phyloP scores from a whole-genome alignment of 2,329 filamentous ascomycete species.

The Ceratocystis destructans region DNA sequence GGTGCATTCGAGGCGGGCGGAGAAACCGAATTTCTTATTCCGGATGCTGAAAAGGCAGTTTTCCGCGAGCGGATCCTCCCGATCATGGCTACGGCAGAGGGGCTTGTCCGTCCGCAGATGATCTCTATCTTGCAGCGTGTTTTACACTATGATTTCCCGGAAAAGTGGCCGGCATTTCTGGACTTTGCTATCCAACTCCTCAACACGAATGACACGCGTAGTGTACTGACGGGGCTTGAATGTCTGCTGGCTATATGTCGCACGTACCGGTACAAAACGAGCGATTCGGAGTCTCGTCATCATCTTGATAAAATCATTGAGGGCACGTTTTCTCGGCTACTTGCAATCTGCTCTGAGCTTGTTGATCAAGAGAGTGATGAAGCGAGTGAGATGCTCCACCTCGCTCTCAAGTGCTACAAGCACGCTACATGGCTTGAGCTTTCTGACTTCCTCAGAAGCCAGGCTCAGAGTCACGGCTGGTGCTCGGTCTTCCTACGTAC shows the following conservation, averaged over 20 bases:
- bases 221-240: constrained; percentile 85
- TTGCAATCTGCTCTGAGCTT: constrained; percentile 75
- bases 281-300: constrained; percentile 58
- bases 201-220: constrained; percentile 69
- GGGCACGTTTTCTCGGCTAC: constrained; percentile 73
- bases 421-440: constrained; percentile 96
- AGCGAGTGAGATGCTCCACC: constrained; percentile 90
- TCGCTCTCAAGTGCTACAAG: constrained; percentile 93
- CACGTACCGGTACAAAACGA: constrained; percentile 82
- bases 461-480: constrained; percentile 81
- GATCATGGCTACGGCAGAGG: constrained; percentile 65
- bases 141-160: constrained; percentile 86
- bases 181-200: constrained; percentile 82
- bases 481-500: constrained; percentile 88
- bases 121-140: constrained; percentile 92
- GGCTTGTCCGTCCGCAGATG: constrained; percentile 78
- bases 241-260: constrained; percentile 90
- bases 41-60: constrained; percentile 76
- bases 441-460: constrained; percentile 59
- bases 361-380: constrained; percentile 86
- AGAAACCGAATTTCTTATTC: constrained; percentile 58
- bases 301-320: constrained; percentile 94
- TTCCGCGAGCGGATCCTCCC: constrained; percentile 83
- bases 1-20: constrained; percentile 56
- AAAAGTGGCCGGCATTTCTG: constrained; percentile 87